Evolutionary conservation across 345 rosid species (phyloP).

Genomic region (Acer yangbiense): DNA sequence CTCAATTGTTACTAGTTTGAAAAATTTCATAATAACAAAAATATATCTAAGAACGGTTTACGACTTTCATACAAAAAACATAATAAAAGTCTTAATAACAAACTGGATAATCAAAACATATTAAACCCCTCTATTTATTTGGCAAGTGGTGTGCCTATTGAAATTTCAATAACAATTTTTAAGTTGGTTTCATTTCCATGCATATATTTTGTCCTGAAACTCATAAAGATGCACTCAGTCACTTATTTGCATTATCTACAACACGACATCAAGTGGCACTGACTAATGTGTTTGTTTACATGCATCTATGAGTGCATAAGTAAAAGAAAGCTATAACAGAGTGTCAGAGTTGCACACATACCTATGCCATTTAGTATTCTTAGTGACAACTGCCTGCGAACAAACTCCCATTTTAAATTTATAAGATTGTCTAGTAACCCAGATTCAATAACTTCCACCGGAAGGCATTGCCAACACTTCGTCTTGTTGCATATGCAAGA

Average conservation of each 20-base stretch:
- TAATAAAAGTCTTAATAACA: not conserved
- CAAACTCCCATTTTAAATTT: constrained; percentile 65
- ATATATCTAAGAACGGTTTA: not conserved
- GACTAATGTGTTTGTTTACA: not conserved
- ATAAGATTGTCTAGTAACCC: constrained; percentile 47
- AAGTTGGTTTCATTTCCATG: not conserved
- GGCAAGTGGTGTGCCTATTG: not conserved
- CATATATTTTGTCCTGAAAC: not conserved
- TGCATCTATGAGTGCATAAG: not conserved
- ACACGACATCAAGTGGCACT: constrained; percentile 8
- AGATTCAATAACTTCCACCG: constrained; percentile 47
- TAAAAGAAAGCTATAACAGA: constrained; percentile 16
- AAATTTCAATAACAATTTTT: not conserved
- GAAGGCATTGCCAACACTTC: constrained; percentile 64
- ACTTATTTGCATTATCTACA: constrained; percentile 10
- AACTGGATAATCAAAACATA: not conserved
- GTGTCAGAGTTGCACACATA: constrained; percentile 35
- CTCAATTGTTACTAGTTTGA: not conserved
- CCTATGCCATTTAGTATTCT: constrained; percentile 65
- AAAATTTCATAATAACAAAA: not conserved
- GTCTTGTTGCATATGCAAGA: constrained; percentile 59
- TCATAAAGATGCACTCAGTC: not conserved
- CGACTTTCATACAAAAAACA: not conserved
- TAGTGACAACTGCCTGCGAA: constrained; percentile 57
- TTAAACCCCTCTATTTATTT: not conserved